phyloP scores from a whole-genome alignment of 805 yeast species.

The Lipomyces orientalis region DNA sequence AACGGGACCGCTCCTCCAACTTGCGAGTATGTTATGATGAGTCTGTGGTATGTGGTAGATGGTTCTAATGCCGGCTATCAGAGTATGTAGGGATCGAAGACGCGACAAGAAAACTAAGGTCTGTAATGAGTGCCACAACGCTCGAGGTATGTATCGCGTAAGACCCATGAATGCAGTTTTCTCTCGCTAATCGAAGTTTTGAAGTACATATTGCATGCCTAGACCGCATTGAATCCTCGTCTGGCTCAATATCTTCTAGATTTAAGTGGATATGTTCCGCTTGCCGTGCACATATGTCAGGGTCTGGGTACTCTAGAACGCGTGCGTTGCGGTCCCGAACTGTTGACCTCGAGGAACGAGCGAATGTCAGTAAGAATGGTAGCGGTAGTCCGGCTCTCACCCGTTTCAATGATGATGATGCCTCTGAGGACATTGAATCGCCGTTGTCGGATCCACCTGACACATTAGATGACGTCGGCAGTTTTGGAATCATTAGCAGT shows the following conservation, averaged over 20 bases:
- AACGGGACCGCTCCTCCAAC: neutral
- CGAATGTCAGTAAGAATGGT: neutral
- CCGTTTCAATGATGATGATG: neutral
- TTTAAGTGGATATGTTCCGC: conserved; percentile 14
- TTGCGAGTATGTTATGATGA: conserved; percentile 10
- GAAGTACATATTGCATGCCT: conserved; percentile 1
- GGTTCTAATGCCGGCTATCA: neutral
- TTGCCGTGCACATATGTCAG: neutral
- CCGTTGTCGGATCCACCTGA: neutral
- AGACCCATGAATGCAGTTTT: neutral
- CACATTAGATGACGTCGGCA: neutral
- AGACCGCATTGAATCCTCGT: conserved; percentile 6
- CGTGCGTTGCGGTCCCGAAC: neutral
- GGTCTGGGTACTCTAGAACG: conserved; percentile 2
- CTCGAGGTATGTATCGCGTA: conserved; percentile 12
- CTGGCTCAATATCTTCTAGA: neutral
- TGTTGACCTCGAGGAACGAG: neutral
- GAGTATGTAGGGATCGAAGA: conserved; percentile 12
- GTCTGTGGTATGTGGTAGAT: neutral
- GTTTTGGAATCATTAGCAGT: neutral
- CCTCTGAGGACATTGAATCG: neutral
- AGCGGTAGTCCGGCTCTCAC: neutral
- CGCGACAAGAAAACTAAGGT: neutral
- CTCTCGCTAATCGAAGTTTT: neutral
- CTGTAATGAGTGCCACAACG: conserved; percentile 3